These are phyloP conservation scores for Ascochyta clinopodiicola DNA, from an alignment of 2,329 filamentous ascomycete species.

Conservation along the genomic window DNA sequence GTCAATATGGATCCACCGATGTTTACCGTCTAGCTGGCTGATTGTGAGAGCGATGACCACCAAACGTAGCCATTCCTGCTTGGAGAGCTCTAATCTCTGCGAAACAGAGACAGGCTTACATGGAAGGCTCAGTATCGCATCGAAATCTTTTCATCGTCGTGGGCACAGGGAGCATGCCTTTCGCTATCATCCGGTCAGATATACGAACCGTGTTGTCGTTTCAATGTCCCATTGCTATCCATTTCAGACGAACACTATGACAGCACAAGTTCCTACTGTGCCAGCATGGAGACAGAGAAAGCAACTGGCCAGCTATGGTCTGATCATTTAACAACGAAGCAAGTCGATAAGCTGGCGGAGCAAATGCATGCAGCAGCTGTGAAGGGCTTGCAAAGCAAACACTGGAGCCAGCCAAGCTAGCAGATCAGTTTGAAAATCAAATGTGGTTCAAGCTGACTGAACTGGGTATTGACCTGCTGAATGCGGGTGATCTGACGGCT, in stretches of 20 bases:
- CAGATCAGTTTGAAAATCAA: constrained; percentile 32
- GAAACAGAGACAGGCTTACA: constrained; percentile 61
- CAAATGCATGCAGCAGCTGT: constrained; percentile 30
- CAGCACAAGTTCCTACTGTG: constrained; percentile 37
- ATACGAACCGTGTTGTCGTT: constrained; percentile 66
- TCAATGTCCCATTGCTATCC: constrained; percentile 67
- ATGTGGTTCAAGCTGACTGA: constrained; percentile 28
- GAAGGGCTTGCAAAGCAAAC: constrained; percentile 32
- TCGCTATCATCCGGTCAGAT: constrained; percentile 61
- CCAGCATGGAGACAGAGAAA: constrained; percentile 28
- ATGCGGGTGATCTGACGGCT: constrained; percentile 34
- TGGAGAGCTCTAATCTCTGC: constrained; percentile 64
- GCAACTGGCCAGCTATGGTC: constrained; percentile 29
- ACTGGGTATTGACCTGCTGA: constrained; percentile 29
- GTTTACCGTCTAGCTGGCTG: constrained; percentile 68
- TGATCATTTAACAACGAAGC: constrained; percentile 15
- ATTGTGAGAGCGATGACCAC: constrained; percentile 68
- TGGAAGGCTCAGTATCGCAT: constrained; percentile 58
- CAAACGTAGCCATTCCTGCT: constrained; percentile 62
- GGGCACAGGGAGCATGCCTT: constrained; percentile 69
- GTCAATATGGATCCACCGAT: constrained; percentile 50
- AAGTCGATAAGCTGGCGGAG: constrained; percentile 22
- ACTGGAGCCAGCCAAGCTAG: constrained; percentile 36
- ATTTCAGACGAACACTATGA: constrained; percentile 30
- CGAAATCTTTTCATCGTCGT: constrained; percentile 70